These are phyloP conservation scores for Helotiales sp. DNA, from an alignment of 2,329 filamentous ascomycete species.

Conservation along the genomic window DNA sequence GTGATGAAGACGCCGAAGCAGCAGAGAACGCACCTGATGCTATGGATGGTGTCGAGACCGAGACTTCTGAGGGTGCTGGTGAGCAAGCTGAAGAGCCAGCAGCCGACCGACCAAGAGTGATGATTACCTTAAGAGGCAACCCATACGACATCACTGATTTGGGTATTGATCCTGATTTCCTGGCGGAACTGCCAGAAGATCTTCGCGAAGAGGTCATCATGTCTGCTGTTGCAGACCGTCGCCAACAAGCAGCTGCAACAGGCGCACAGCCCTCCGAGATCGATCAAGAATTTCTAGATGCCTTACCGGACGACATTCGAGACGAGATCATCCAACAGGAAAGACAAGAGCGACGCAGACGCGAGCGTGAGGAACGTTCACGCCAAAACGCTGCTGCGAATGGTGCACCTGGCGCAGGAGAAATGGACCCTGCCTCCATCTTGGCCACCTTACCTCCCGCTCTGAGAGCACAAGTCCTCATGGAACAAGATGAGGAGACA, in stretches of 20 bases:
- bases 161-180: slow-evolving; percentile 91
- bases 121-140: slow-evolving; percentile 81
- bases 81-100: slow-evolving; percentile 41
- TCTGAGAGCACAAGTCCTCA: slow-evolving; percentile 81
- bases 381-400: slow-evolving; percentile 59
- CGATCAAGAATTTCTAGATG: slow-evolving; percentile 91
- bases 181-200: slow-evolving; percentile 96
- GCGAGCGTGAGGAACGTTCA: slow-evolving; percentile 79
- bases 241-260: slow-evolving; percentile 71
- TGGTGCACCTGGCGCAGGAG: slow-evolving; percentile 55
- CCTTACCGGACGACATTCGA: slow-evolving; percentile 85
- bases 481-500: slow-evolving; percentile 89
- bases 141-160: slow-evolving; percentile 92
- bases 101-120: slow-evolving; percentile 61
- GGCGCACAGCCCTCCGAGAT: slow-evolving; percentile 80
- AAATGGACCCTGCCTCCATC: slow-evolving; percentile 93
- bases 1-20: slow-evolving; percentile 31
- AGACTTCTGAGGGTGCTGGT: slow-evolving; percentile 36
- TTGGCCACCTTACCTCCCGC: slow-evolving; percentile 84
- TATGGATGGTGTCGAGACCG: slow-evolving; percentile 78
- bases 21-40: slow-evolving; percentile 27
- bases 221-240: slow-evolving; percentile 79
- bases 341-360: slow-evolving; percentile 81
- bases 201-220: slow-evolving; percentile 95
- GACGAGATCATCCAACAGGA: slow-evolving; percentile 91